Base-by-base conservation (phyloP, 768 basidiomycete genomes). In the Udeniomyces megalosporus region DNA sequence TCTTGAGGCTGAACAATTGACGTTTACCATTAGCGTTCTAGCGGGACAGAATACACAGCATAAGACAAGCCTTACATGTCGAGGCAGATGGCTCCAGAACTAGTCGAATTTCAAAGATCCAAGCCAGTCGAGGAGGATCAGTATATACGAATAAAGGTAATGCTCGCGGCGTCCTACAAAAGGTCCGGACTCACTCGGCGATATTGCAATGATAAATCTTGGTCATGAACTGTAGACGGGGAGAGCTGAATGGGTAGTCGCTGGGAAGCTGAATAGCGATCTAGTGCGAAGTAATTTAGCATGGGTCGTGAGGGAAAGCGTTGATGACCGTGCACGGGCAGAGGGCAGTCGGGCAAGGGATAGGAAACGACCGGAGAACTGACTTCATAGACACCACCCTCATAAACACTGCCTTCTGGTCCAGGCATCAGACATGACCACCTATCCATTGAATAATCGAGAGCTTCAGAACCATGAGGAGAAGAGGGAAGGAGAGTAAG, bases 1-100 rank as follows among this genome's bases (percentile, higher is more conserved):
- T 80, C 75, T 96, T 95, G 62, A 96, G 80, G 55, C 93, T 88
- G 74, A 95, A 86, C 67, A 90, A 86, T 70, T 86, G 89, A 58
- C 88, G 84, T 67, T 78, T 79, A 17, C 67, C 64, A 57, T 15
- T 56, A 47, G 47, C 47, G 28, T 59, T 51, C 26, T 72, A 79
- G 42, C 90, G 89, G 86, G 24, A 28, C 17, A 8, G 32, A 47
- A 34, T 10, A 34, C 17, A 29, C 10, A 8, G 4, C 29, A 35
- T 12, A n/a, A 34, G 52, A n/a, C n/a, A n/a, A n/a, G n/a, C n/a
- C 51, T 28, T 31, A 28, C 28, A 8, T 28, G 12, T 20, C 7
- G 12, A 20, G 49, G 20, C 24, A 10, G 2, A 29, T 31, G 12
- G 49, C 49, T 50, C 49, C 29, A 1, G n/a, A 38, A 1, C 4